These are phyloP conservation scores for Agaricus sinodeliciosus DNA, from an alignment of 768 basidiomycete species.

Conservation along the genomic window DNA sequence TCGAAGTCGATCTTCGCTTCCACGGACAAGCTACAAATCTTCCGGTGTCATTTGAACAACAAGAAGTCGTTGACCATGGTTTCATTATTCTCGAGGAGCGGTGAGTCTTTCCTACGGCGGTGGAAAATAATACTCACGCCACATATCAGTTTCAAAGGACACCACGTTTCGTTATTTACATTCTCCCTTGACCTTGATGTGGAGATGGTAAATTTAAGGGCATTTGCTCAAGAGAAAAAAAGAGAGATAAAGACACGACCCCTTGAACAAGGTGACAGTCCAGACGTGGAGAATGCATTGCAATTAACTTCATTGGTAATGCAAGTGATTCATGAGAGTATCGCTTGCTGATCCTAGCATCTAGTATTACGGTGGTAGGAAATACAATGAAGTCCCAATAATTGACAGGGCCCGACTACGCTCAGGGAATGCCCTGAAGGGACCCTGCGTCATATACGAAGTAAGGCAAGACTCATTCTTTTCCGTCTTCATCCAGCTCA, in stretches of 20 bases:
- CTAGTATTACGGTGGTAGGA: conserved; percentile 16
- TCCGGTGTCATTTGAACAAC: conserved; percentile 16
- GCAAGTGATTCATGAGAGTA: too few species aligned
- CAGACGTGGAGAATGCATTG: background rate
- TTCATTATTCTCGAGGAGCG: conserved; percentile 11
- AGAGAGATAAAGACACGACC: conserved; percentile 4
- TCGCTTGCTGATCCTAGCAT: background rate
- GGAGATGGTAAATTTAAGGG: conserved; percentile 20
- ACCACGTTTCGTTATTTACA: conserved; percentile 20
- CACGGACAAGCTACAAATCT: conserved; percentile 21
- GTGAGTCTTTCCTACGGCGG: background rate
- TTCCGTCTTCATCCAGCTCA: background rate
- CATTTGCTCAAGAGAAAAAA: conserved; percentile 15
- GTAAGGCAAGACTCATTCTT: conserved; percentile 1
- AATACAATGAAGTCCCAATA: conserved; percentile 18
- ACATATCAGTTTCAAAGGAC: conserved; percentile 16
- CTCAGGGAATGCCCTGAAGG: conserved; percentile 16
- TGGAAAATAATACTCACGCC: background rate
- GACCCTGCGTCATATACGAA: conserved; percentile 22
- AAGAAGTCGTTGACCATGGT: conserved; percentile 13
- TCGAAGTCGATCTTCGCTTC: conserved; percentile 23
- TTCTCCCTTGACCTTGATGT: conserved; percentile 20
- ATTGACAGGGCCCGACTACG: conserved; percentile 18
- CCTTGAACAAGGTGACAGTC: background rate
- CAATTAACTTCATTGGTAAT: conserved; percentile 4